Percentiles rank a stretch among this genome's conserved stretches.
Evolutionary conservation across 257 asterid genomes (phyloP).

Genomic region (Lantana camara): DNA sequence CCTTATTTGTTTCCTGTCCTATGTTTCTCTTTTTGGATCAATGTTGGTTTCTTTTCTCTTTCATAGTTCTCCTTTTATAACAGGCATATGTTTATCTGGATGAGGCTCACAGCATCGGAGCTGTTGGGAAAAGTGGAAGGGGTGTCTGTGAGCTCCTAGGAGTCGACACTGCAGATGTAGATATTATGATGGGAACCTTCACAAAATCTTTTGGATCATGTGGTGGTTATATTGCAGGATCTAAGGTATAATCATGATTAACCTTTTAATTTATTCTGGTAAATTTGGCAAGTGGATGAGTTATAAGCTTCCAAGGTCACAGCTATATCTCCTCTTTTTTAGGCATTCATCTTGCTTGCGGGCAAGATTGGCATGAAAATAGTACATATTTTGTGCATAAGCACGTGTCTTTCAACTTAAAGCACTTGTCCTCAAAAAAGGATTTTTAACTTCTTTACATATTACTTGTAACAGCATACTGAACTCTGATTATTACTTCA

Average conservation of each 20-base stretch:
- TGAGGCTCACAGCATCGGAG: conserved; percentile 99
- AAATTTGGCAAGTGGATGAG: conserved; percentile 14
- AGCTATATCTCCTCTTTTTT: too few species aligned
- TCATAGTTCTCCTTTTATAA: not conserved
- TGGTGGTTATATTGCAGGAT: conserved; percentile 98
- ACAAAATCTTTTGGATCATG: conserved; percentile 99
- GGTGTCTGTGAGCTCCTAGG: conserved; percentile 99
- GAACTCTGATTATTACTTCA: too few species aligned
- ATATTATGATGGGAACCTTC: conserved; percentile 99
- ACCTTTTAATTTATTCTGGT: conserved; percentile 21
- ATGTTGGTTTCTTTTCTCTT: conserved; percentile 13
- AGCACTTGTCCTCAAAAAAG: too few species aligned
- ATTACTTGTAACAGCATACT: too few species aligned
- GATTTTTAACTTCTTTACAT: too few species aligned
- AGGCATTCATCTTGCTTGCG: too few species aligned
- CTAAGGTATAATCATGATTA: conserved; percentile 57
- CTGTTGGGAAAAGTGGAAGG: conserved; percentile 94
- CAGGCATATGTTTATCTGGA: conserved; percentile 92
- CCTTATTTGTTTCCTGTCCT: not conserved
- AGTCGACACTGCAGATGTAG: conserved; percentile 94
- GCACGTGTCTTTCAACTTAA: too few species aligned
- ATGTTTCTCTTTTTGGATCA: not conserved
- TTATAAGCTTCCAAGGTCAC: not conserved
- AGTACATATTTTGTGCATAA: too few species aligned
- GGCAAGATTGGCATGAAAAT: too few species aligned